phyloP scores from a whole-genome alignment of 345 rosid species.

The Brassica rapa region DNA sequence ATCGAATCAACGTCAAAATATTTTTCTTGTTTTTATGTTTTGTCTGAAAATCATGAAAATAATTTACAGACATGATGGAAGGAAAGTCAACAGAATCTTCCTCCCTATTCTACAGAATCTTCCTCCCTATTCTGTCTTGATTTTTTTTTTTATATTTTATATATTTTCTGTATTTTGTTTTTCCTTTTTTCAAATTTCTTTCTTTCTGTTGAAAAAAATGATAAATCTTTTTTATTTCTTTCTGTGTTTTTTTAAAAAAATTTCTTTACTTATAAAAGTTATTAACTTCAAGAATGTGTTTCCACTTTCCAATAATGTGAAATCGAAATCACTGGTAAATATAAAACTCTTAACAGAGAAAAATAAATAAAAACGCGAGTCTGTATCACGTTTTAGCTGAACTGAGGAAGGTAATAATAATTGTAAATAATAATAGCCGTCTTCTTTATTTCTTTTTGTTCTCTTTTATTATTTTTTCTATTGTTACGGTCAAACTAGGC shows the following conservation, averaged over 20 bases:
- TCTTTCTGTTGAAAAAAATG: too few species aligned
- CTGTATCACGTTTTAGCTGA: slow-evolving; percentile 28
- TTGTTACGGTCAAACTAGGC: slow-evolving; percentile 31
- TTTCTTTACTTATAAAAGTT: too few species aligned
- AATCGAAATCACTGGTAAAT: neutral
- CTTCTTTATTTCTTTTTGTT: neutral
- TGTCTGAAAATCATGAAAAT: neutral
- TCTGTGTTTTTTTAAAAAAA: too few species aligned
- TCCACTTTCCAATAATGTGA: too few species aligned
- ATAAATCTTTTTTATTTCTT: too few species aligned
- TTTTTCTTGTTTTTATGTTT: neutral
- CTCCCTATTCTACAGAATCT: slow-evolving; percentile 33
- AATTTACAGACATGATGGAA: slow-evolving; percentile 16
- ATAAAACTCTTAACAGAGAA: neutral
- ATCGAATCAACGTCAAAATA: slow-evolving; percentile 13
- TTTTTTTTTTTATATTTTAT: neutral
- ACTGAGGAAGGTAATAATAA: neutral
- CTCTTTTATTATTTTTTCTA: neutral
- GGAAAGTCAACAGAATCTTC: slow-evolving; percentile 40
- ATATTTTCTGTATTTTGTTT: neutral
- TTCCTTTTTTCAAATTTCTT: neutral
- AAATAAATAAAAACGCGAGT: neutral
- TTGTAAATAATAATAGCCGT: neutral
- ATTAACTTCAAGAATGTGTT: too few species aligned
- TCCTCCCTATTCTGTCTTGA: slow-evolving; percentile 30